Percentiles rank a stretch among this genome's conserved stretches.
phyloP scores from a whole-genome alignment of 2,329 filamentous ascomycete genomes.

The Pseudogymnoascus sp. region DNA sequence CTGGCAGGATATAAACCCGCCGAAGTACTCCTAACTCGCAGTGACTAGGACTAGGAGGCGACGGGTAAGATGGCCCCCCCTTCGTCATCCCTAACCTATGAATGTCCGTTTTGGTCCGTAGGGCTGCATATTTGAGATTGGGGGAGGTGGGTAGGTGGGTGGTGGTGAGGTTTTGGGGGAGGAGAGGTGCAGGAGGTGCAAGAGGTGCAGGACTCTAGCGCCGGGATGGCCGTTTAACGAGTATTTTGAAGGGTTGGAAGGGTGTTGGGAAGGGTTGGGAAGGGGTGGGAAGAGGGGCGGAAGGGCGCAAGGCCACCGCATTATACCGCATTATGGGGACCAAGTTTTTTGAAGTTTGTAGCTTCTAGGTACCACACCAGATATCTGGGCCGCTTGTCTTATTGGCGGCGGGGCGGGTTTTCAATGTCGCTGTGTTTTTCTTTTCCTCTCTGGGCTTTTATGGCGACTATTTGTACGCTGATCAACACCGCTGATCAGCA shows the following conservation, averaged over 20 bases:
- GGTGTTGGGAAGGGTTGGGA: background rate
- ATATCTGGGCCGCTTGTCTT: background rate
- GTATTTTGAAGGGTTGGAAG: background rate
- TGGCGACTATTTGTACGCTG: background rate
- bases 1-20: background rate
- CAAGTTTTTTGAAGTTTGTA: background rate
- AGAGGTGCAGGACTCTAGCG: background rate
- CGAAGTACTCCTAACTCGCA: background rate
- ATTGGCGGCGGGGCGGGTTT: background rate
- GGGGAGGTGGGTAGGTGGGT: background rate
- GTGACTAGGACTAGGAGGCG: background rate
- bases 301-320: background rate
- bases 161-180: background rate
- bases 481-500: background rate
- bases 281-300: background rate
- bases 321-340: background rate
- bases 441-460: background rate
- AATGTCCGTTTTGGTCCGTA: background rate
- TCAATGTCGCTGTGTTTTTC: background rate
- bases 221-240: slow-evolving; percentile 7
- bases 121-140: slow-evolving; percentile 2
- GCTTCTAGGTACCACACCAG: background rate
- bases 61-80: background rate
- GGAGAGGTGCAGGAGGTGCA: background rate
- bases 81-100: background rate